phyloP scores from a whole-genome alignment of 2,329 filamentous ascomycete genomes.

The Pseudophaeomoniella oleicola region DNA sequence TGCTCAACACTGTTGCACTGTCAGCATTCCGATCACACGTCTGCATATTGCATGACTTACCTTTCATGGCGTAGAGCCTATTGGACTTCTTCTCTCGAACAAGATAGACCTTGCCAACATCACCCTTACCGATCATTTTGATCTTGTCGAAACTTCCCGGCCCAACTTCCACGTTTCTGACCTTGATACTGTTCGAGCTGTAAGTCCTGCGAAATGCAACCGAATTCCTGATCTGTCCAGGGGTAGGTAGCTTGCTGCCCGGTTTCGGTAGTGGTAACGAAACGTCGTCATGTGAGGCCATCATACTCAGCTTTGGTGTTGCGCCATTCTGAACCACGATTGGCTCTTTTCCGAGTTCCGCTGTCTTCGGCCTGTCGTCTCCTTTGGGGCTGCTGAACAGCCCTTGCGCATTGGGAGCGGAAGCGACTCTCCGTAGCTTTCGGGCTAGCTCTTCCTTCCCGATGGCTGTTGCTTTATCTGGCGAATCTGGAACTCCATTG shows the following conservation, averaged over 20 bases:
- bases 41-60: constrained; percentile 34
- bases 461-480: constrained; percentile 55
- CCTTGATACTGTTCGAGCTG: constrained; percentile 98
- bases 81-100: constrained; percentile 96
- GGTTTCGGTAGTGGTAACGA: constrained; percentile 22
- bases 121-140: constrained; percentile 96
- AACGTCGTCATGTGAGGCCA: constrained; percentile 32
- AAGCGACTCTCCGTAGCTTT: constrained; percentile 85
- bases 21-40: constrained; percentile 20
- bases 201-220: constrained; percentile 86
- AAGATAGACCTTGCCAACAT: constrained; percentile 96
- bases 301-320: constrained; percentile 38
- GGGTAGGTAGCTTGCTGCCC: constrained; percentile 50
- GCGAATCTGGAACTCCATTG: constrained; percentile 49
- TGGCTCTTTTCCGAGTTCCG: constrained; percentile 74
- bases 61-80: constrained; percentile 96
- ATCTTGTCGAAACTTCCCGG: constrained; percentile 98
- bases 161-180: constrained; percentile 89
- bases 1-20: constrained; percentile 63
- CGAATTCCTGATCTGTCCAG: constrained; percentile 48
- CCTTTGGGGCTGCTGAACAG: constrained; percentile 49
- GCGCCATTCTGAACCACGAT: constrained; percentile 44
- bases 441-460: constrained; percentile 89
- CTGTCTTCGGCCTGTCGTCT: constrained; percentile 62
- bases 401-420: constrained; percentile 91